phyloP scores from a whole-genome alignment of 768 basidiomycete genomes.

The Cystofilobasidium bisporidii region DNA sequence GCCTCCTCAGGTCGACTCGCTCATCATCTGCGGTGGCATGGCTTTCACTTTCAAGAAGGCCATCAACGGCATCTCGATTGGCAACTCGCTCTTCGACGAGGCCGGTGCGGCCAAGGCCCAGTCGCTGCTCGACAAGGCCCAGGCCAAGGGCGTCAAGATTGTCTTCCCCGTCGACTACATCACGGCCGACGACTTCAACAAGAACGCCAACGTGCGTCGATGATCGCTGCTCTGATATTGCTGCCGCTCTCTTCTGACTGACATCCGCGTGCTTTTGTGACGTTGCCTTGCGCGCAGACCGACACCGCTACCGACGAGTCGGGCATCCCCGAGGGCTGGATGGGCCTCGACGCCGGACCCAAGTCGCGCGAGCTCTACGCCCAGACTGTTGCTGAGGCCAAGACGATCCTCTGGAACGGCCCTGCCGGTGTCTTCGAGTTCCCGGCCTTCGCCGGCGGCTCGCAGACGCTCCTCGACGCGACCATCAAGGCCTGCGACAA shows the following conservation, averaged over 20 bases:
- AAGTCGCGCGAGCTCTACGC: conserved; percentile 72
- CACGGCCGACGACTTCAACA: conserved; percentile 89
- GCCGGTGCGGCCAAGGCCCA: conserved; percentile 78
- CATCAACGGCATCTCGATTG: conserved; percentile 68
- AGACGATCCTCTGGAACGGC: conserved; percentile 97
- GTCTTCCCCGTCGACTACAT: conserved; percentile 93
- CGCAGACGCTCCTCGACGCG: conserved; percentile 70
- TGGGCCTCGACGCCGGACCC: conserved; percentile 87
- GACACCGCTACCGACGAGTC: conserved; percentile 64
- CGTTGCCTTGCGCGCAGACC: conserved; percentile 49
- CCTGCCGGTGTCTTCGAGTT: conserved; percentile 98
- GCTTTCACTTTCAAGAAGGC: conserved; percentile 98
- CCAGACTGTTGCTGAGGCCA: conserved; percentile 68
- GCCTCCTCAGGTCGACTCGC: conserved; percentile 92
- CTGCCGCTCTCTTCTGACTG: no score
- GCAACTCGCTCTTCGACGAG: conserved; percentile 84
- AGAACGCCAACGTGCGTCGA: conserved; percentile 63
- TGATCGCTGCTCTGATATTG: background rate
- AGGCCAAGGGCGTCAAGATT: conserved; percentile 79
- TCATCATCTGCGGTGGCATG: conserved; percentile 98
- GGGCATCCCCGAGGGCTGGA: conserved; percentile 86
- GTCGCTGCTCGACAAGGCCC: conserved; percentile 78
- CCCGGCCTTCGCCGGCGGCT: conserved; percentile 77
- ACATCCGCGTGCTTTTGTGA: no score
- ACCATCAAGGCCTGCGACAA: conserved; percentile 74